A percentile compares a stretch with the other conserved stretches of the same genome.
Evolutionary conservation across 257 asterid species (phyloP).

Genomic region (Penstemon eatonii): DNA sequence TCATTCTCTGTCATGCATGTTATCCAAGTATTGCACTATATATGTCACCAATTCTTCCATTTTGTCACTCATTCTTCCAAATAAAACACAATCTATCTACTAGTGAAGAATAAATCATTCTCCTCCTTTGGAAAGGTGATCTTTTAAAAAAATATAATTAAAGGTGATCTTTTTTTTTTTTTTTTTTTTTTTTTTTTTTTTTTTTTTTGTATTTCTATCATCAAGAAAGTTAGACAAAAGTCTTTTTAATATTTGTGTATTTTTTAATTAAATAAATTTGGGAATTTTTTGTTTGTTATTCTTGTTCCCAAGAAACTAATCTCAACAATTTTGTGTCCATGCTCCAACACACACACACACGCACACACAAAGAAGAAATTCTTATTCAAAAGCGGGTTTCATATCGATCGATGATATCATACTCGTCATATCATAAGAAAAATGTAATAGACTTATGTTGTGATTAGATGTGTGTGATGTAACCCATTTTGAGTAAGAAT

Average conservation of each 20-base stretch:
- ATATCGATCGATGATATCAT: too few species aligned
- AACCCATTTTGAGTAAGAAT: too few species aligned
- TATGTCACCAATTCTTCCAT: conserved; percentile 30
- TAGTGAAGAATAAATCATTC: conserved; percentile 26
- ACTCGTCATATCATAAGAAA: too few species aligned
- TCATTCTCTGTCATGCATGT: conserved; percentile 16
- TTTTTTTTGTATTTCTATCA: conserved; percentile 40
- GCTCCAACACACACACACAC: too few species aligned
- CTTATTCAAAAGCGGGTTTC: too few species aligned
- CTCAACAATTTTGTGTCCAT: too few species aligned
- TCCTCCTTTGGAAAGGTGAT: conserved; percentile 58
- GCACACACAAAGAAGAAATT: too few species aligned
- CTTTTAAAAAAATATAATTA: conserved; percentile 44
- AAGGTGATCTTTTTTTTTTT: conserved; percentile 14
- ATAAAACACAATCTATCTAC: conserved; percentile 17
- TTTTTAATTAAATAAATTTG: conserved; percentile 22
- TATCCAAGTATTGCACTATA: conserved; percentile 49
- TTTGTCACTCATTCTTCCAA: conserved; percentile 35
- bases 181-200: too few species aligned
- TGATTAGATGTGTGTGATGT: too few species aligned
- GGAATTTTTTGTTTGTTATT: conserved; percentile 25
- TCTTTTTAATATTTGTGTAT: conserved; percentile 20
- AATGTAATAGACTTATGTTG: too few species aligned
- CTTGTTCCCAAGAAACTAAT: conserved; percentile 26
- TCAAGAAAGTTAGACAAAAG: conserved; percentile 41